Percentiles rank a stretch among this genome's conserved stretches.
phyloP scores from a whole-genome alignment of 345 rosid genomes.

The Sonneratia caseolaris region DNA sequence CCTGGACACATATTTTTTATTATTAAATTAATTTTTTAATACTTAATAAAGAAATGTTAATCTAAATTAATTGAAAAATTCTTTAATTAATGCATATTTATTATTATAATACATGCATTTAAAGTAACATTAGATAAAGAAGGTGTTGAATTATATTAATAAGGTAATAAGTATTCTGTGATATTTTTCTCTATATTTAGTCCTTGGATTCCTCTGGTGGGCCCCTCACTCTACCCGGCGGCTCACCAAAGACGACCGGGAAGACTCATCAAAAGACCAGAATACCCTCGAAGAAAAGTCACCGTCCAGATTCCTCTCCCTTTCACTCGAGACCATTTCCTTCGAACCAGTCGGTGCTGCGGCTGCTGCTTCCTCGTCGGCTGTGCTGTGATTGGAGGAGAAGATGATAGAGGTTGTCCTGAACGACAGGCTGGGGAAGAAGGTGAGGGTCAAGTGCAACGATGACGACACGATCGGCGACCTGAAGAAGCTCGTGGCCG shows the following conservation, averaged over 20 bases:
- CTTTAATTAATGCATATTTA: too few relatives aligned
- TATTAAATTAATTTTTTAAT: too few relatives aligned
- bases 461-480: constrained; percentile 73
- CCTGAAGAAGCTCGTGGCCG: constrained; percentile 73
- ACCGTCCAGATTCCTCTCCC: not conserved
- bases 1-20: too few relatives aligned
- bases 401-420: constrained; percentile 72
- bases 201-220: too few relatives aligned
- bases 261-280: not conserved
- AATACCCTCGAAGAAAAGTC: not conserved
- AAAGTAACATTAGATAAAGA: too few relatives aligned
- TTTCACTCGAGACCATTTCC: not conserved
- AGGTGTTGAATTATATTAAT: too few relatives aligned
- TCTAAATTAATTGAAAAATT: too few relatives aligned
- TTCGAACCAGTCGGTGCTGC: not conserved
- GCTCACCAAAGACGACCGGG: not conserved
- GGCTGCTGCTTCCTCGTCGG: not conserved
- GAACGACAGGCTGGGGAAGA: constrained; percentile 66
- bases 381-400: not conserved
- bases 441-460: constrained; percentile 74
- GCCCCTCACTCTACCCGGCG: too few relatives aligned
- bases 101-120: too few relatives aligned
- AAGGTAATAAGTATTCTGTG: too few relatives aligned
- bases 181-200: too few relatives aligned
- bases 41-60: too few relatives aligned